Evolutionary conservation across 306 rosid genomes (phyloP), one percentile per base, ranked within the genome.

Genomic region (Chamaecrista fasciculata): DNA sequence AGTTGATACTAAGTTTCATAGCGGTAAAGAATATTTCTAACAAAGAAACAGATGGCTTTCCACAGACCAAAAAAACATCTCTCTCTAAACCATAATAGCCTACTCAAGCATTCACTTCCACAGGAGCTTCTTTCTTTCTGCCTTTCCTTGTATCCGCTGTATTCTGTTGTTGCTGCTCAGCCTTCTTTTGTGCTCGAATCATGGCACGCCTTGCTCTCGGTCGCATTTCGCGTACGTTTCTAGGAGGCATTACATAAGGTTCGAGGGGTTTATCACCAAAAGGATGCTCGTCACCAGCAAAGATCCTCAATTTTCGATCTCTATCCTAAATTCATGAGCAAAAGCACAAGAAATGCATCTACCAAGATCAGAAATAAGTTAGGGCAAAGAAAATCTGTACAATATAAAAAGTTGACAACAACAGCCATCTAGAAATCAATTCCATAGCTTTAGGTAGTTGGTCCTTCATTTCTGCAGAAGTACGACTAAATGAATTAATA

Each of bases 131-230:
- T 51, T 44, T 78, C 76, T 76, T 88, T 77, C 74, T 82, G 63
- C 85, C 82, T 75, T 75, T 84, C 53, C 46, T 86, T 12, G 74
- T 25, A 40, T 70, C 85, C 52, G 70, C 79, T 26, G 66, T 31
- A 11, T 49, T 78, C 66, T 73, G 79, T 60, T 83, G 78, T 53
- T 86, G 89, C 78, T 49, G 86, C 75, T 87, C n/a, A n/a, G n/a
- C n/a, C n/a, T n/a, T n/a, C n/a, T 86, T 90, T 72, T 86, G 91
- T 25, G 95, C 96, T 78, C 98, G 85, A 73, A 94, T 44, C 91
- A 94, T 64, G 62, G 98, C 98, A 59, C 98, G 90, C 69, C 97
- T 88, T 37, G 82, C 89, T 53, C 95, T 85, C 20, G 98, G 98
- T 26, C 91, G 84, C 86, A 93, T 68, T 73, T 90, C 97, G 43